phyloP scores from a whole-genome alignment of 345 rosid genomes.

The Hibiscus tridactylites region DNA sequence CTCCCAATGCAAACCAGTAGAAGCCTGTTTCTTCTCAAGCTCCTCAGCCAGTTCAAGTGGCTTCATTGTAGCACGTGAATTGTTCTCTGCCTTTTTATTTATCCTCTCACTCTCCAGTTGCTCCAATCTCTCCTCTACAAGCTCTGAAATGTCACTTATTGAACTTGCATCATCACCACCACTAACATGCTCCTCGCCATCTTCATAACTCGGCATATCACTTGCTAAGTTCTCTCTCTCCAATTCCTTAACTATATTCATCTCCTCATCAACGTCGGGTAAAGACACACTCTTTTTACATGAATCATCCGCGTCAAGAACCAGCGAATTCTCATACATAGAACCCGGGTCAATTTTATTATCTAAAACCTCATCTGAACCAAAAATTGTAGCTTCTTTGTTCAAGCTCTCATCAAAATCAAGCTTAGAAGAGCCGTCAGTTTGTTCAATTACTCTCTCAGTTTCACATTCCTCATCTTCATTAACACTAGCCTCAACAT shows the following conservation, averaged over 20 bases:
- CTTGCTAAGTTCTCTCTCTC: conserved; percentile 26
- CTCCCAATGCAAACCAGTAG: conserved; percentile 88
- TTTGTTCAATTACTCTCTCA: conserved; percentile 17
- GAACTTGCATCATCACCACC: conserved; percentile 28
- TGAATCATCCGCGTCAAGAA: conserved; percentile 20
- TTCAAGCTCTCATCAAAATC: conserved; percentile 12
- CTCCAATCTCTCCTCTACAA: conserved; percentile 74
- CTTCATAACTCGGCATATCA: conserved; percentile 13
- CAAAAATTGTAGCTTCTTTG: conserved; percentile 1
- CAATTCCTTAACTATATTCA: conserved; percentile 4
- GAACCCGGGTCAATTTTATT: conserved; percentile 11
- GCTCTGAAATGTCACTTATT: conserved; percentile 59
- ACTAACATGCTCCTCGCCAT: conserved; percentile 22
- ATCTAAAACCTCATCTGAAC: conserved; percentile 9
- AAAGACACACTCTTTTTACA: conserved; percentile 14
- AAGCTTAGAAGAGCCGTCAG: conserved; percentile 9
- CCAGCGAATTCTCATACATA: conserved; percentile 14
- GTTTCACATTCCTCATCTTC: conserved; percentile 11
- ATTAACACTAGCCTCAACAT: conserved; percentile 29
- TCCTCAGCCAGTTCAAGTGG: conserved; percentile 95
- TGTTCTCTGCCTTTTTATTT: conserved; percentile 47
- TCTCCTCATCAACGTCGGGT: conserved; percentile 19
- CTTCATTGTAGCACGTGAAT: conserved; percentile 36
- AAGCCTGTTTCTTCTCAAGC: conserved; percentile 87
- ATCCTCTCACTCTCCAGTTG: conserved; percentile 58